Evolutionary conservation across 148 eudicot genomes (phyloP).

Genomic region (Rhododendron molle): DNA sequence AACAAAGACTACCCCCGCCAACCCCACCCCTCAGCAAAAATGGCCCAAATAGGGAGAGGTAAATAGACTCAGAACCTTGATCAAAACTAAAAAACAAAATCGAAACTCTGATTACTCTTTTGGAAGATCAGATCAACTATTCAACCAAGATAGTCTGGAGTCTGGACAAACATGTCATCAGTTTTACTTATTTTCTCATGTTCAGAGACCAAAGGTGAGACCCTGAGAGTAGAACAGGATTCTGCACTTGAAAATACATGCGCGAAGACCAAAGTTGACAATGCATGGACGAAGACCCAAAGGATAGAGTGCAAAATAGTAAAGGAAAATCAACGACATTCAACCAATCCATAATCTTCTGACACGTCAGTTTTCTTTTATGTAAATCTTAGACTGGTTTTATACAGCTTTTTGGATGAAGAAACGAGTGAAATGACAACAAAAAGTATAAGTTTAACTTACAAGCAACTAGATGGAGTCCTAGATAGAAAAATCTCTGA

Average conservation of each 20-base stretch:
- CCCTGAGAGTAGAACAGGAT: background rate
- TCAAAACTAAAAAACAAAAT: background rate
- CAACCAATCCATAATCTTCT: background rate
- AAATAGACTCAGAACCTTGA: background rate
- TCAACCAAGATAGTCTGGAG: background rate
- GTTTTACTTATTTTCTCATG: background rate
- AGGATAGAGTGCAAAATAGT: background rate
- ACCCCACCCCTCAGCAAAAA: background rate
- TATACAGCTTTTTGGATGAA: background rate
- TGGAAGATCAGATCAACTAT: background rate
- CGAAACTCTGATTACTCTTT: background rate
- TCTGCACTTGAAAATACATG: background rate
- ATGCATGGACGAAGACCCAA: background rate
- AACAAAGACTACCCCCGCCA: background rate
- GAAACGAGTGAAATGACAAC: background rate
- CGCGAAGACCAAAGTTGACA: background rate
- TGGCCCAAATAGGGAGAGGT: too few species aligned
- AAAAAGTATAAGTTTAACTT: background rate
- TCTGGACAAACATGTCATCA: background rate
- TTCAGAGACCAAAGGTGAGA: background rate
- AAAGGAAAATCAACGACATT: background rate
- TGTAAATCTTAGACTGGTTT: background rate
- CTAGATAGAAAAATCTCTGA: background rate
- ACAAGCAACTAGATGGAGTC: background rate
- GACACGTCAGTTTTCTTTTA: background rate